These are phyloP conservation scores for Xylaria arbuscula DNA, from an alignment of 2,329 filamentous ascomycete species.

Conservation along the genomic window DNA sequence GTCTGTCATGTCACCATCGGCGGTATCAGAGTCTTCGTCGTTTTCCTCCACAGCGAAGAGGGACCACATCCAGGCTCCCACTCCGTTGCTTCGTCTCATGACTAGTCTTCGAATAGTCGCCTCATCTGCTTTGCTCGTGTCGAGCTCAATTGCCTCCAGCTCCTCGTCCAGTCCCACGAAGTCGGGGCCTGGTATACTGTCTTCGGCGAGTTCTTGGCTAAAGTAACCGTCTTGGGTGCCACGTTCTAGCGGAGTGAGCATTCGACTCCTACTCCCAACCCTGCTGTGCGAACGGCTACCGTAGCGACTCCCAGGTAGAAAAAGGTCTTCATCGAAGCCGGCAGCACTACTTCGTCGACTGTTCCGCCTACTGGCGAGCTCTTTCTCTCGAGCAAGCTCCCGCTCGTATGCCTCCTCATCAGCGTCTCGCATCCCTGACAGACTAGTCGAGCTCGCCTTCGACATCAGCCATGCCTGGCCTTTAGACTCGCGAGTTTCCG, in stretches of 20 bases:
- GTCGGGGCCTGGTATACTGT: constrained; percentile 64
- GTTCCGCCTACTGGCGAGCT: constrained; percentile 59
- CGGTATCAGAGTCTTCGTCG: constrained; percentile 61
- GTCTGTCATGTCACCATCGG: constrained; percentile 53
- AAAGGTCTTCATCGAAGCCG: constrained; percentile 53
- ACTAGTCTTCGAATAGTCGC: constrained; percentile 68
- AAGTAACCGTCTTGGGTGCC: constrained; percentile 59
- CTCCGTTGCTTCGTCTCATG: constrained; percentile 61
- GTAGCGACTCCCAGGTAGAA: constrained; percentile 58
- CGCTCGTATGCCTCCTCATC: constrained; percentile 66
- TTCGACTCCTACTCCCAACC: constrained; percentile 56
- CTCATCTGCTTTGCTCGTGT: constrained; percentile 67
- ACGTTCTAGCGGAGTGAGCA: constrained; percentile 59
- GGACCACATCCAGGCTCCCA: constrained; percentile 72
- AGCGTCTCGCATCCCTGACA: constrained; percentile 62
- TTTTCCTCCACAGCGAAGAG: constrained; percentile 72
- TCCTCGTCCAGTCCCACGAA: constrained; percentile 72
- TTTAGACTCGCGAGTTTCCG: constrained; percentile 73
- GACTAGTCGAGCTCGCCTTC: constrained; percentile 71
- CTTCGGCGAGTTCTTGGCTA: constrained; percentile 42
- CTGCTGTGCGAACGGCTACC: constrained; percentile 61
- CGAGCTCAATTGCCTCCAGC: constrained; percentile 64
- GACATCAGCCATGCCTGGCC: constrained; percentile 76
- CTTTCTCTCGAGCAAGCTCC: constrained; percentile 63
- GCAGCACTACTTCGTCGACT: constrained; percentile 61